Evolutionary conservation across 495 filamentous ascomycete genomes (phyloP).

Genomic region (Aspergillus homomorphus): DNA sequence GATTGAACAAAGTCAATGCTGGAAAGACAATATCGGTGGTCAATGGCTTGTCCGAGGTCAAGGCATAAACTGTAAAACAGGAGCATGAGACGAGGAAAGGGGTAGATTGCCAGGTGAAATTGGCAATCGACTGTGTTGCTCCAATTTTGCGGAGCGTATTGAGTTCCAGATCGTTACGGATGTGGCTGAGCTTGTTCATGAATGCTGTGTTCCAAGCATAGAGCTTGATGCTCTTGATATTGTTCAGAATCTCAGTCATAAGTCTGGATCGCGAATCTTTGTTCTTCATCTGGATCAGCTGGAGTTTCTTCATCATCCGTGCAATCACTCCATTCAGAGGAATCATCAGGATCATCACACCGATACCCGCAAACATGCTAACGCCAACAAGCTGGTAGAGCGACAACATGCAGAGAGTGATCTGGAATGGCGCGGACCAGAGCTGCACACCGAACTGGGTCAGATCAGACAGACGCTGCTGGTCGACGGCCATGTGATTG

Average conservation of each 20-base stretch:
- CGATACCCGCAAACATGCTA: constrained; percentile 96
- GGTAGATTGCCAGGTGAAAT: constrained; percentile 99
- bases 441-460: constrained; percentile 93
- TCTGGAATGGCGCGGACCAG: constrained; percentile 97
- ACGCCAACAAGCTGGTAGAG: constrained; percentile 89
- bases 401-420: constrained; percentile 88
- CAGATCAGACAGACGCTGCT: constrained; percentile 89
- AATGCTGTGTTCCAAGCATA: constrained; percentile 97
- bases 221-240: constrained; percentile 98
- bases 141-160: constrained; percentile 96
- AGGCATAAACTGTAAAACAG: constrained; percentile 91
- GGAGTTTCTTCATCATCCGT: constrained; percentile 85
- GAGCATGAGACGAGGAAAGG: constrained; percentile 98
- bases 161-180: constrained; percentile 92
- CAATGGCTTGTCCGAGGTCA: constrained; percentile 73
- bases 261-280: constrained; percentile 91
- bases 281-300: constrained; percentile 98
- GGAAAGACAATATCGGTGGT: constrained; percentile 96
- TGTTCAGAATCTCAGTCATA: constrained; percentile 98
- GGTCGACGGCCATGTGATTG: constrained; percentile 98
- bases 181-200: constrained; percentile 93
- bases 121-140: constrained; percentile 86
- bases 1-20: constrained; percentile 85
- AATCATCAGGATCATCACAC: constrained; percentile 95
- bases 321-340: constrained; percentile 94